These are phyloP conservation scores for Aspergillus nidulans DNA, from an alignment of 495 filamentous ascomycete species.

Conservation along the genomic window DNA sequence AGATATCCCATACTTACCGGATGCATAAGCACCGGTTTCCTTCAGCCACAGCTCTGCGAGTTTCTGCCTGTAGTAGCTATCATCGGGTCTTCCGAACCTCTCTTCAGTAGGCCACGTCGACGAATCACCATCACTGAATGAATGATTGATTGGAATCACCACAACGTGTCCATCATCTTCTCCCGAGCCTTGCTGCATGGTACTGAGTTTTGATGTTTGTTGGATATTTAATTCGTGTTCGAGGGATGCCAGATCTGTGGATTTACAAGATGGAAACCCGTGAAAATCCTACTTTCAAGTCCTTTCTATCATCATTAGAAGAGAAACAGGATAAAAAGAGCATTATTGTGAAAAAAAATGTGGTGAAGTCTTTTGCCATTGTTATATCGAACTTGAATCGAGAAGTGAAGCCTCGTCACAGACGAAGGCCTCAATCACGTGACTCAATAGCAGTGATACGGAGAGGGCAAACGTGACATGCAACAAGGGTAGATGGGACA, in stretches of 20 bases:
- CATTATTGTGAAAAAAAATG: background rate
- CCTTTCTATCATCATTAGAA: background rate
- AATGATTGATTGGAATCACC: conserved; percentile 27
- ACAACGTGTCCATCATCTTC: conserved; percentile 23
- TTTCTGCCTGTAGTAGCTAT: conserved; percentile 24
- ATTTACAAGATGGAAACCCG: background rate
- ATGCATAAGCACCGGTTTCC: conserved; percentile 25
- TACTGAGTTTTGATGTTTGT: background rate
- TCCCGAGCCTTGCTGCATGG: conserved; percentile 11
- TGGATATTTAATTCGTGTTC: background rate
- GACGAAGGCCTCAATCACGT: background rate
- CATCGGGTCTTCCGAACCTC: conserved; percentile 17
- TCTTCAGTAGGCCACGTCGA: conserved; percentile 29
- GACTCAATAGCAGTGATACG: background rate
- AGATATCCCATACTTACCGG: conserved; percentile 27
- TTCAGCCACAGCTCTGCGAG: conserved; percentile 39
- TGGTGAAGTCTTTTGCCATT: background rate
- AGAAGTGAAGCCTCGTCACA: background rate
- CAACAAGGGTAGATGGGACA: too few species aligned
- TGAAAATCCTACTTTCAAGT: background rate
- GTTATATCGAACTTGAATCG: background rate
- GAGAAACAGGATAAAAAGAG: background rate
- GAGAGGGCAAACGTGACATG: too few species aligned
- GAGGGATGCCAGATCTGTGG: background rate
- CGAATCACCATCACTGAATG: conserved; percentile 31